Base-by-base conservation (phyloP, 148 eudicot genomes). In the Persicaria maculosa region DNA sequence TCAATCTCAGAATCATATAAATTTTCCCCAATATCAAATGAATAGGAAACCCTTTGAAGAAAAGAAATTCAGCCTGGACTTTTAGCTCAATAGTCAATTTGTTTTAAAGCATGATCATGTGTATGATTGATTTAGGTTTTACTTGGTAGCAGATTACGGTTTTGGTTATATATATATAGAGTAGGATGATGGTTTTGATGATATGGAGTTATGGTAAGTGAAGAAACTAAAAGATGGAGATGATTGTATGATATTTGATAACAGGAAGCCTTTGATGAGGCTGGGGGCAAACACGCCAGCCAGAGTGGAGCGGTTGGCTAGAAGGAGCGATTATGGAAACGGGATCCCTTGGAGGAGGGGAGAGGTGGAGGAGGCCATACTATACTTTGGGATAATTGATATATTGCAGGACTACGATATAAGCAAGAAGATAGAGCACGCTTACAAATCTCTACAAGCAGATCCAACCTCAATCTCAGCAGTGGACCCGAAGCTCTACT, bases 201-300 rank as follows among this genome's bases (percentile, higher is more conserved):
- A 31, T 31, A n/a, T n/a, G n/a, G n/a, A n/a, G n/a, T n/a, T n/a
- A n/a, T n/a, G n/a, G 40, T 31, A 31, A 31, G 40, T 31, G 40
- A 31, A 31, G 1, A 31, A 31, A 31, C 40, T 31, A 31, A 31
- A 3, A 31, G 40, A 3, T 31, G 40, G 76, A 57, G 76, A 67
- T 69, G 8, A 16, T 47, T 65, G 14, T 72, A 68, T 55, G 61
- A 71, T 68, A 45, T n/a, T 57, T 57, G 12, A 16, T 19, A 11
- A 16, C 88, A 92, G 99, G 90, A 95, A 88, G 77, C 89, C 93
- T 4, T 81, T 89, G 83, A 89, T 95, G 71, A 84, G 92, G 55
- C 85, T 95, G 44, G 98, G 98, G 40, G 90, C 97, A 17, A 89
- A 91, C 84, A 93, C 89, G 98, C 98, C 98, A 22, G 94, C 92